Evolutionary conservation across 768 basidiomycete genomes (phyloP), one percentile per base, ranked within the genome.

Genomic region (Naganishia vishniacii): DNA sequence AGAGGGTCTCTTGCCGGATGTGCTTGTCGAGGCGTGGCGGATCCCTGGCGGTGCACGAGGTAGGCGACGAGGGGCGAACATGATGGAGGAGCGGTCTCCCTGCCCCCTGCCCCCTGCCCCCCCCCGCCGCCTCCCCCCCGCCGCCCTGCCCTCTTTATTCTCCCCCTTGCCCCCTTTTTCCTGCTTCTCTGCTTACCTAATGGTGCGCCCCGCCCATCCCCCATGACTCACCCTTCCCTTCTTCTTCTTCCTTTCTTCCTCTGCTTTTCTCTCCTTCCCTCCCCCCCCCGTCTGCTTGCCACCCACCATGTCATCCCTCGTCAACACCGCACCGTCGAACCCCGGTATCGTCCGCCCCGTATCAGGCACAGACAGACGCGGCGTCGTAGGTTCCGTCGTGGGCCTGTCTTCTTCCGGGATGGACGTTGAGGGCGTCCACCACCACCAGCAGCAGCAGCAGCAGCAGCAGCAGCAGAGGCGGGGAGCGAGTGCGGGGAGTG

Each of bases 341-440:
- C 47, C 61, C 18, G 61, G 61, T 16, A 62, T 62, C 48, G 48
- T 48, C 9, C 0, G 48, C 4, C 47, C 47, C 12, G 18, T 48
- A 15, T 4, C 49, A 3, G 31, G 16, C 2, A n/a, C 7, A n/a
- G 61, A 48, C 13, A 12, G 18, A 15, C 47, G 61, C 26, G 61
- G 61, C 32, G 61, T 62, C 18, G 48, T 62, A 6, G 61, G 61
- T 62, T 40, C 47, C 25, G 61, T 62, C 20, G 47, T 48, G 11
- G 47, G 48, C 20, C 26, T 4, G 16, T 48, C 47, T 11, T 25
- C 26, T 29, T 51, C 49, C 9, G 32, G 49, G 48, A 26, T 61
- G 60, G 60, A 25, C 45, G 31, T 61, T n/a, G 44, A 46, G 41
- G 45, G 42, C 8, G 26, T 48, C 51, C 3, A 26, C 15, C 2